Evolutionary conservation across 768 basidiomycete genomes (phyloP), one percentile per base, ranked within the genome.

Genomic region (Podaxis pistillaris): DNA sequence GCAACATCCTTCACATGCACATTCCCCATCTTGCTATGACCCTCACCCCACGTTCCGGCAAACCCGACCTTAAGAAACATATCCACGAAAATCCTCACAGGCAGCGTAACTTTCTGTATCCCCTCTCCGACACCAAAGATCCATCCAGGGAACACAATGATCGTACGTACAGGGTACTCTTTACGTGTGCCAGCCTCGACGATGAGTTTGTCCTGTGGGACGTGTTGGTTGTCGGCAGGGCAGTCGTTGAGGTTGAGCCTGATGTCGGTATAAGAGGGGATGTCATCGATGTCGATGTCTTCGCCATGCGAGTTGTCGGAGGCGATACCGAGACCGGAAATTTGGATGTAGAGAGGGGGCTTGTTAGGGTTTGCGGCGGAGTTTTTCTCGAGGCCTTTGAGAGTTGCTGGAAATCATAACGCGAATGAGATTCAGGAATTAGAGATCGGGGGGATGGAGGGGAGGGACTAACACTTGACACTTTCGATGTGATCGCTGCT

Each of bases 51-150:
- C 1, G 79, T 78, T n/a, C 80, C 80, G 0, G 74, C 73, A 46
- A 71, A 70, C 26, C 78, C 76, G 13, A 70, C 62, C 0, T 68
- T 64, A 61, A 74, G 71, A 53, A 68, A 70, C 61, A 77, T 69
- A 46, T 68, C 65, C 37, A 77, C 57, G 66, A 76, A 81, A 6
- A 75, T 63, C 49, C 78, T 76, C 2, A 81, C 65, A 64, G 76
- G 74, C 4, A 70, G 17, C 2, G 78, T 78, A 7, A 72, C 71
- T 62, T 76, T 79, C 56, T 76, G 75, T 30, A 79, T 66, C 41
- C 77, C 78, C 71, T 77, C 68, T 15, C 80, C 76, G 13, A 79
- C 63, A 2, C 80, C 79, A 64, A 79, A 82, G 1, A 82, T 76
- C 73, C 78, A 73, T 24, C 67, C 74, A 11, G 81, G 80, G 53